These are phyloP conservation scores for Pseudogymnoascus sp. DNA, from an alignment of 2,329 filamentous ascomycete species.

Conservation along the genomic window DNA sequence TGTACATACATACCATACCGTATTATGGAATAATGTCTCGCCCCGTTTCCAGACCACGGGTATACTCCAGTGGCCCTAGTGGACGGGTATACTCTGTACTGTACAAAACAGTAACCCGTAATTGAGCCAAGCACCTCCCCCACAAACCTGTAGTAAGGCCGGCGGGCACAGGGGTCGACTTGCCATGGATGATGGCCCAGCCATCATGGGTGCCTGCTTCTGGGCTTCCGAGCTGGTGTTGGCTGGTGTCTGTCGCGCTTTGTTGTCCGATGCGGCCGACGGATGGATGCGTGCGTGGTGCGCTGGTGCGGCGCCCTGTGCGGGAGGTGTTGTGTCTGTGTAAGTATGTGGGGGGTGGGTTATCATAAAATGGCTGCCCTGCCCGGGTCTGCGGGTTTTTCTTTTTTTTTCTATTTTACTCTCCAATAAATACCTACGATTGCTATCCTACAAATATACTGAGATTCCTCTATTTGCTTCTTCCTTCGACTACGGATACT, in stretches of 20 bases:
- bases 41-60: constrained; percentile 1
- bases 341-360: background rate
- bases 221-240: background rate
- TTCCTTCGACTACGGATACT: background rate
- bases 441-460: background rate
- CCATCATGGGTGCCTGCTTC: background rate
- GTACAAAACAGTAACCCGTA: background rate
- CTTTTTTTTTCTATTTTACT: background rate
- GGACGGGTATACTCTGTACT: background rate
- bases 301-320: background rate
- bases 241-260: background rate
- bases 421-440: background rate
- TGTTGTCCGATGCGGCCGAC: constrained; percentile 1
- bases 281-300: background rate
- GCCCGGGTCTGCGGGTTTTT: background rate
- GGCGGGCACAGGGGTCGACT: background rate
- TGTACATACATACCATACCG: no score
- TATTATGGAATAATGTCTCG: no score
- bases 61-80: no score
- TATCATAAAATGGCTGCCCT: background rate
- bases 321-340: background rate
- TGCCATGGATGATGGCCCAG: background rate
- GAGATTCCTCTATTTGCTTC: background rate
- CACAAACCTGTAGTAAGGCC: background rate
- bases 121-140: background rate